Conservation (phyloP, 2,329 filamentous ascomycete genomes). For the Magnaporthiopsis rhizophila region DNA sequence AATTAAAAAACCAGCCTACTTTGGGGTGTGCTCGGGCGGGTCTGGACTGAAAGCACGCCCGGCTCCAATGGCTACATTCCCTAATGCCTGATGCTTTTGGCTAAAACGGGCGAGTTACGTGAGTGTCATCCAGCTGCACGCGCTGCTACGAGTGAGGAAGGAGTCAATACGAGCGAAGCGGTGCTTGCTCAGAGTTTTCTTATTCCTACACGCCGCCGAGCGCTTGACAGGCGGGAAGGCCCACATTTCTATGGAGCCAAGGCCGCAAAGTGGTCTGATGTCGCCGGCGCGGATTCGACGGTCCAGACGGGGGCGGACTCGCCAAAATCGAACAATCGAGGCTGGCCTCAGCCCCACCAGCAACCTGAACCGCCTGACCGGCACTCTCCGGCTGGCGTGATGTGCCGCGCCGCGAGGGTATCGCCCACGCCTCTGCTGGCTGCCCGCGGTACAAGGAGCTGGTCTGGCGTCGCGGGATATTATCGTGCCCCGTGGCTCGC, state of each 20-base stretch:
- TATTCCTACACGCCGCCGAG: too few species aligned
- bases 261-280: neutral
- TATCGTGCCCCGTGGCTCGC: neutral
- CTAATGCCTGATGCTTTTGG: neutral
- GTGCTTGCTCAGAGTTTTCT: too few species aligned
- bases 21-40: too few species aligned
- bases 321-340: neutral
- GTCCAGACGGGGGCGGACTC: neutral
- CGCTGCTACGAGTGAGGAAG: neutral
- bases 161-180: neutral
- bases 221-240: too few species aligned
- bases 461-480: neutral
- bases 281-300: neutral
- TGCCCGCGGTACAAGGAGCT: too few species aligned
- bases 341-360: neutral
- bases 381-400: neutral
- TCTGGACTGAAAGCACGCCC: too few species aligned
- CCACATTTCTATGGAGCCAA: too few species aligned
- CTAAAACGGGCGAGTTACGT: neutral
- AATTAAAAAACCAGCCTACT: too few species aligned
- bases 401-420: neutral
- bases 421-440: too few species aligned
- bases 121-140: neutral
- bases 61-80: too few species aligned
- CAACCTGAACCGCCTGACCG: neutral